Base-by-base conservation (phyloP, 768 basidiomycete species). In the Phlegmacium glaucopus region DNA sequence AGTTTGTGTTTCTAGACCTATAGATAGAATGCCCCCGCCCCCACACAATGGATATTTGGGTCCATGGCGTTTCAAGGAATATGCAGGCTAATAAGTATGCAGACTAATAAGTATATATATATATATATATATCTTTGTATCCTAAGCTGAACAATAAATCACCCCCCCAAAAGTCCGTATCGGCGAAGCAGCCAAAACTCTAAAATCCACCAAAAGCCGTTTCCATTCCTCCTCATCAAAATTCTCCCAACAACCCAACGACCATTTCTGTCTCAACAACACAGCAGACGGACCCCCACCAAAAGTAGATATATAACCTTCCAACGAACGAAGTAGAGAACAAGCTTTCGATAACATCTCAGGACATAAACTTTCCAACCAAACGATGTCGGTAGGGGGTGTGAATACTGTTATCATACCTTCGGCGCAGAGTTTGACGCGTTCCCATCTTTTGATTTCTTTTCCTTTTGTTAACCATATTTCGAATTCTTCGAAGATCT, bases 361-460 rank as follows among this genome's bases (percentile, higher is more conserved):
- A 1, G 59, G 53, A 36, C 55, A 61, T 3, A 55, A 37, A 9
- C 28, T 42, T 29, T 48, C 42, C 34, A 63, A 37, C 49, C 47
- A 51, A n/a, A 15, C 35, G 15, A 61, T 13, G 36, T 59, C 53
- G 12, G 54, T 36, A 3, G 46, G 39, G 0, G 55, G 51, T 1
- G 59, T 54, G 47, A 67, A 67, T 1, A 64, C 49, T 15, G 60
- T 63, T 22, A 65, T 51, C 58, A 65, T 56, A 1, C 65, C 65
- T 44, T 64, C 61, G 11, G 60, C 57, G 36, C 64, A 65, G 11
- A 67, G 48, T 39, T 63, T 59, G 13, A 65, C 60, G 18, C 66
- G 49, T 32, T 64, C 64, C 28, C 54, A 56, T 10, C 59, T 47
- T n/a, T 58, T 59, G 3, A 61, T 51, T 22, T 59, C 57, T 10